phyloP scores from a whole-genome alignment of 768 basidiomycete species.

The Agaricus sinodeliciosus region DNA sequence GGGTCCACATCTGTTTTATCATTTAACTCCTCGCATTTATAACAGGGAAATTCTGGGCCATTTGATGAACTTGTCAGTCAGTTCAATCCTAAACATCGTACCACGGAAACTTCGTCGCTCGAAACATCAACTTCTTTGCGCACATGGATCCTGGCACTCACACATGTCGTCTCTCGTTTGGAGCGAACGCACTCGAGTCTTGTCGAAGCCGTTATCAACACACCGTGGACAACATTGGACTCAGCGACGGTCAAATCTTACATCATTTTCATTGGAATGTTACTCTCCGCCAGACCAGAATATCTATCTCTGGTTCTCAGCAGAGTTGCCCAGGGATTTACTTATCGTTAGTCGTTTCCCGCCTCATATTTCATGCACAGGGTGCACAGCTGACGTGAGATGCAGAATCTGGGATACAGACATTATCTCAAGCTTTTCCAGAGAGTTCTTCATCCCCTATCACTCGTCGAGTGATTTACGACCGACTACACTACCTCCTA shows the following conservation, averaged over 20 bases:
- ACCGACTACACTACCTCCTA: slow-evolving; percentile 82
- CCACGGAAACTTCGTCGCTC: slow-evolving; percentile 16
- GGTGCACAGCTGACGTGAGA: slow-evolving; percentile 6
- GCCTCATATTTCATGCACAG: not conserved
- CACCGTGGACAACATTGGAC: slow-evolving; percentile 95
- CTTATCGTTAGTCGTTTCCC: slow-evolving; percentile 62
- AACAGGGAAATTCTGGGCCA: slow-evolving; percentile 62
- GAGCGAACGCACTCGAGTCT: slow-evolving; percentile 75
- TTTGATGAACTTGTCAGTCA: slow-evolving; percentile 90
- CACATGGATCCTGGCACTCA: slow-evolving; percentile 79
- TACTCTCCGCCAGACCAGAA: slow-evolving; percentile 87
- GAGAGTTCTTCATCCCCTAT: slow-evolving; percentile 65
- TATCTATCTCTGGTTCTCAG: slow-evolving; percentile 81
- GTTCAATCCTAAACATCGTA: slow-evolving; percentile 48
- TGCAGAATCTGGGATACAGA: slow-evolving; percentile 67
- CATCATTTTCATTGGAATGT: slow-evolving; percentile 83
- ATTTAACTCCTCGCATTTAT: slow-evolving; percentile 8
- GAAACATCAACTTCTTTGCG: slow-evolving; percentile 40
- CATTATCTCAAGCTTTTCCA: slow-evolving; percentile 47
- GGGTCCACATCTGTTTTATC: not conserved
- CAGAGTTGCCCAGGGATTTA: slow-evolving; percentile 80
- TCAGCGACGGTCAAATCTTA: slow-evolving; percentile 80
- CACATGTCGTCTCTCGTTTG: slow-evolving; percentile 87
- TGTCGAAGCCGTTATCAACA: slow-evolving; percentile 77
- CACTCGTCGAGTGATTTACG: slow-evolving; percentile 78